Evolutionary conservation across 2,329 filamentous ascomycete species (phyloP).

Genomic region (Neophaeococcomyces mojaviensis): DNA sequence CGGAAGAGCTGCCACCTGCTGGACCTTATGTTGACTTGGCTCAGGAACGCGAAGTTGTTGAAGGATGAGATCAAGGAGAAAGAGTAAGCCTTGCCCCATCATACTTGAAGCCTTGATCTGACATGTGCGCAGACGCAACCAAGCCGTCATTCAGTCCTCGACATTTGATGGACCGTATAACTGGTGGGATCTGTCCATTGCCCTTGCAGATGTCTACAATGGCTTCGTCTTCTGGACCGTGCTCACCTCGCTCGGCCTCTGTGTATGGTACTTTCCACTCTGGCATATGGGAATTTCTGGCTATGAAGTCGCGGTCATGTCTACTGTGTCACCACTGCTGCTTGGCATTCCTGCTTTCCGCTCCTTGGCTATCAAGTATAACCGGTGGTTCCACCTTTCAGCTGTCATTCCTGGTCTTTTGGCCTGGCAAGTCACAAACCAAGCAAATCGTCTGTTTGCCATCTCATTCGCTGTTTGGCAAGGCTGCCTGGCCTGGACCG

Average conservation of each 20-base stretch:
- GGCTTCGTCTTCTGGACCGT: constrained; percentile 97
- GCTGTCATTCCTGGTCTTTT: constrained; percentile 65
- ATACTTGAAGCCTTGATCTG: constrained; percentile 24
- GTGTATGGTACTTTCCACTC: constrained; percentile 95
- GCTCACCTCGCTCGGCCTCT: constrained; percentile 77
- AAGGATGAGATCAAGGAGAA: constrained; percentile 55
- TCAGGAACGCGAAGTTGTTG: constrained; percentile 44
- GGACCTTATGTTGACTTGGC: constrained; percentile 30
- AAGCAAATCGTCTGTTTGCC: constrained; percentile 67
- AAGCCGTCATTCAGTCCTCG: constrained; percentile 57
- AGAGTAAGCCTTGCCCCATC: constrained; percentile 54
- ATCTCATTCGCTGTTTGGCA: constrained; percentile 75
- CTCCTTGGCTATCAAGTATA: constrained; percentile 58
- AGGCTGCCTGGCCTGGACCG: constrained; percentile 76
- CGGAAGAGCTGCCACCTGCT: constrained; percentile 33
- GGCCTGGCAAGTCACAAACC: constrained; percentile 68
- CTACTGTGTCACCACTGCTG: constrained; percentile 70
- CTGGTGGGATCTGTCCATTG: constrained; percentile 68
- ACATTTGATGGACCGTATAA: constrained; percentile 62
- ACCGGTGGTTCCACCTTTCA: constrained; percentile 64
- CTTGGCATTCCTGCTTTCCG: constrained; percentile 65
- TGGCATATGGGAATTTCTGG: constrained; percentile 99
- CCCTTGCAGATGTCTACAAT: constrained; percentile 81
- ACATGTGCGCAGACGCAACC: constrained; percentile 58
- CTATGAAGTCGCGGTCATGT: constrained; percentile 84